These are phyloP conservation scores for Fusarium sp. DNA, from an alignment of 2,329 filamentous ascomycete genomes.

Conservation along the genomic window DNA sequence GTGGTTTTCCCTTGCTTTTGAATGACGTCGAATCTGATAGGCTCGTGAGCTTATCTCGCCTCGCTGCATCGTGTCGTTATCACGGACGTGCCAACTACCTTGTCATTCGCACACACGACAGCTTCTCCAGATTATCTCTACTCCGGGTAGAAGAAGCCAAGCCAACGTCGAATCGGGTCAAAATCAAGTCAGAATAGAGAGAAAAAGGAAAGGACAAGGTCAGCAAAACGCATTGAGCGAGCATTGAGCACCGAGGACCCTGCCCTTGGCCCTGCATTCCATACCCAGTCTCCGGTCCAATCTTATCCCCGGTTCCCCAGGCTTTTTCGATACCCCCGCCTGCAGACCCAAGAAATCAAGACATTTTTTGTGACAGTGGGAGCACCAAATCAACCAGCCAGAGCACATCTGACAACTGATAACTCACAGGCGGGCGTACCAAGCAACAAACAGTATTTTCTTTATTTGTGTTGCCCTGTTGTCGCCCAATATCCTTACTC, in stretches of 20 bases:
- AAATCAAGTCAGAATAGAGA: not conserved
- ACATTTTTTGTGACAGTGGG: conserved; percentile 28
- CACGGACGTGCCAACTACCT: not conserved
- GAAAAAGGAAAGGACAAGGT: conserved; percentile 10
- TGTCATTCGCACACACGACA: conserved; percentile 15
- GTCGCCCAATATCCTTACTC: conserved; percentile 24
- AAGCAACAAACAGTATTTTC: conserved; percentile 22
- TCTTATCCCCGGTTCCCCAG: conserved; percentile 47
- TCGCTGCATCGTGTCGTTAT: conserved; percentile 15
- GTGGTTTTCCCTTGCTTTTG: conserved; percentile 47
- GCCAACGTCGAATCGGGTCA: conserved; percentile 33
- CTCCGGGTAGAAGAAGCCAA: conserved; percentile 3
- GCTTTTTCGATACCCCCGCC: conserved; percentile 31
- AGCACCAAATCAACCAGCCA: conserved; percentile 8
- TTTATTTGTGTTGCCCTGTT: conserved; percentile 29
- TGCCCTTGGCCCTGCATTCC: conserved; percentile 15
- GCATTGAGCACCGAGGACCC: conserved; percentile 4
- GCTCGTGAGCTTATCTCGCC: conserved; percentile 67
- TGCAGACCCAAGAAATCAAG: conserved; percentile 28
- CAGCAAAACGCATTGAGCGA: conserved; percentile 20
- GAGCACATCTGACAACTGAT: conserved; percentile 35
- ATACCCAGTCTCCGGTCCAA: conserved; percentile 31
- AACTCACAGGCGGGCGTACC: conserved; percentile 38
- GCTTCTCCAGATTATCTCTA: conserved; percentile 30
- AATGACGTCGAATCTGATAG: conserved; percentile 68